Percentiles rank a stretch among this genome's conserved stretches.
phyloP scores from a whole-genome alignment of 129 eudicot species.

The Chrysanthemum seticuspe region DNA sequence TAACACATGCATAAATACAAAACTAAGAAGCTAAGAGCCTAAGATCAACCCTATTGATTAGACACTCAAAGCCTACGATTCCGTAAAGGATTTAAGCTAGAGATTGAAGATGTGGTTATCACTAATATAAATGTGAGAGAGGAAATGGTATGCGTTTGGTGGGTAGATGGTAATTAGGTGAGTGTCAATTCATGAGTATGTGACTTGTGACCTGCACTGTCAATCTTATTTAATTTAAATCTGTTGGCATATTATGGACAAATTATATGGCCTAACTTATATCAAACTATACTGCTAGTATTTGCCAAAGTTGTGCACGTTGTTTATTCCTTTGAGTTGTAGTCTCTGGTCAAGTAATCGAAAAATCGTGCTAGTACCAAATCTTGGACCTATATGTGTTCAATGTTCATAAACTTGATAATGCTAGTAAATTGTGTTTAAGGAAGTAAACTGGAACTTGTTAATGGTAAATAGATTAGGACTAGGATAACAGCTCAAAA shows the following conservation, averaged over 20 bases:
- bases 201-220: constrained; percentile 19
- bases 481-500: too few species aligned
- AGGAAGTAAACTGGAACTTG: too few species aligned
- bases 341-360: constrained; percentile 15
- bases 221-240: too few species aligned
- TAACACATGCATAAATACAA: too few species aligned
- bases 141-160: constrained; percentile 21
- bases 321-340: constrained; percentile 5
- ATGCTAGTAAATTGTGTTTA: too few species aligned
- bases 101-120: constrained; percentile 13
- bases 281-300: not conserved
- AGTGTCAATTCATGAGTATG: constrained; percentile 31
- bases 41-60: too few species aligned
- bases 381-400: not conserved
- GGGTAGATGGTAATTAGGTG: constrained; percentile 37
- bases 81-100: constrained; percentile 10
- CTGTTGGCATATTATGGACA: not conserved
- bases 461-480: too few species aligned
- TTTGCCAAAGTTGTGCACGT: not conserved
- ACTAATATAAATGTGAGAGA: constrained; percentile 1
- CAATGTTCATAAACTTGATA: not conserved
- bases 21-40: too few species aligned
- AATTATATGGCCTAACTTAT: constrained; percentile 25
- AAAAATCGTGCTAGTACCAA: constrained; percentile 14
- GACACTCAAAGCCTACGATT: not conserved